phyloP scores from a whole-genome alignment of 2,329 filamentous ascomycete genomes.

The Sphaceloma murrayae region DNA sequence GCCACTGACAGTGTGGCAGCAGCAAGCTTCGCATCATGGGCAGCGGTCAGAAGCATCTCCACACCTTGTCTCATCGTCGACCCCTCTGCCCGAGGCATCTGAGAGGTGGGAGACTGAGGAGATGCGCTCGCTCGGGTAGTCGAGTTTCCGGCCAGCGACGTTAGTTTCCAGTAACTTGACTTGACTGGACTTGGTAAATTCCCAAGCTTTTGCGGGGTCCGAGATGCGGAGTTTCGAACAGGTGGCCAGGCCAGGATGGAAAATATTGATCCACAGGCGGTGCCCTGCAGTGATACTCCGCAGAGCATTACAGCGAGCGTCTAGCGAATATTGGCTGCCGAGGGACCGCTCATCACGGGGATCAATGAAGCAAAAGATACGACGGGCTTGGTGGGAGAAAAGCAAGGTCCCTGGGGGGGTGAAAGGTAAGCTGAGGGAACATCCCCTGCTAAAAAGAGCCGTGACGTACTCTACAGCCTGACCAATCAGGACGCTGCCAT shows the following conservation, averaged over 20 bases:
- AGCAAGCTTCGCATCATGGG: too few species aligned
- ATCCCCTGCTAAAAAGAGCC: not conserved
- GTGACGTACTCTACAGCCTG: conserved; percentile 1
- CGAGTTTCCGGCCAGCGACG: not conserved
- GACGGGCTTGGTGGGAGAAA: too few species aligned
- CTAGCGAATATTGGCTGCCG: too few species aligned
- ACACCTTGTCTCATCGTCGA: not conserved
- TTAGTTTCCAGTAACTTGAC: not conserved
- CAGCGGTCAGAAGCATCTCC: too few species aligned
- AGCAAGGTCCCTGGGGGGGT: too few species aligned
- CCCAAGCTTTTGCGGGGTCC: conserved; percentile 12
- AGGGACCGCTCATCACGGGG: too few species aligned
- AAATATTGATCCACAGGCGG: not conserved
- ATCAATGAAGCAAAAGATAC: too few species aligned
- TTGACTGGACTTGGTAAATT: too few species aligned
- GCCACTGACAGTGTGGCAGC: too few species aligned
- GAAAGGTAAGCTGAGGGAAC: too few species aligned
- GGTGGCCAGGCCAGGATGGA: not conserved
- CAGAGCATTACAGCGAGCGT: too few species aligned
- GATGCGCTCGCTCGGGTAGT: conserved; percentile 5
- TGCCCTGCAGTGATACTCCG: too few species aligned
- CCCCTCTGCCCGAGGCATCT: not conserved
- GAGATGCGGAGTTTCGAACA: not conserved
- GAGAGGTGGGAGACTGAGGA: not conserved
- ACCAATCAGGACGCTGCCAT: conserved; percentile 6